Conservation (phyloP, 257 asterid genomes). For the Solanum medicagineum region DNA sequence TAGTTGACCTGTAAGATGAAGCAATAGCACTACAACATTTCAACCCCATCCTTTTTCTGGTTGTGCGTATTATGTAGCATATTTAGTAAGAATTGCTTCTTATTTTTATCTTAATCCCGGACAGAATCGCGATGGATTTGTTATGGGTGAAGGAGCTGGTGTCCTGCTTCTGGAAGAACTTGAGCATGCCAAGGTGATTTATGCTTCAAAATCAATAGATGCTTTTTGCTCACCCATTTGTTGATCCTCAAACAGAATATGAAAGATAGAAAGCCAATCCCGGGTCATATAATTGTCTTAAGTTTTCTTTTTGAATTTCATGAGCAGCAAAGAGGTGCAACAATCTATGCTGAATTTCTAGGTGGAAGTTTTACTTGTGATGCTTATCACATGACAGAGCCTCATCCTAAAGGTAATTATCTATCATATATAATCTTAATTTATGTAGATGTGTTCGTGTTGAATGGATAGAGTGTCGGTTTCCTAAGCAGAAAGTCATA, state of each 20-base stretch:
- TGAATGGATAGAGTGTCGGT: background rate
- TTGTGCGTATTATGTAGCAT: background rate
- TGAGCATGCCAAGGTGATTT: conserved; percentile 81
- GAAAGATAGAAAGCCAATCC: background rate
- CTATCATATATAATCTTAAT: background rate
- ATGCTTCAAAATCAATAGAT: background rate
- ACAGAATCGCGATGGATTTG: conserved; percentile 95
- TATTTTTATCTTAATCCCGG: background rate
- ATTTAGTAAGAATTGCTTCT: background rate
- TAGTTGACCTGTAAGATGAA: background rate
- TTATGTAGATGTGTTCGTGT: background rate
- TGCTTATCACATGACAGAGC: conserved; percentile 98
- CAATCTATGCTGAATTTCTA: conserved; percentile 84
- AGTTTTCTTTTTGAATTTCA: background rate
- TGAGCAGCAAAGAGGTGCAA: conserved; percentile 86
- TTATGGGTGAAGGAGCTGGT: conserved; percentile 98
- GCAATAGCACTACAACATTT: background rate
- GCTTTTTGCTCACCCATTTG: background rate
- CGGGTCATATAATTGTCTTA: background rate
- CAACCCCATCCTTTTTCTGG: background rate
- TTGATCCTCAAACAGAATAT: background rate
- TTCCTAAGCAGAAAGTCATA: too few species aligned
- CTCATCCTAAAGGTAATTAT: conserved; percentile 83
- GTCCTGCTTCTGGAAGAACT: conserved; percentile 91
- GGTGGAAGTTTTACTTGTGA: conserved; percentile 98